These are phyloP conservation scores for Fusarium vanettenii DNA, from an alignment of 2,329 filamentous ascomycete genomes.

Conservation along the genomic window DNA sequence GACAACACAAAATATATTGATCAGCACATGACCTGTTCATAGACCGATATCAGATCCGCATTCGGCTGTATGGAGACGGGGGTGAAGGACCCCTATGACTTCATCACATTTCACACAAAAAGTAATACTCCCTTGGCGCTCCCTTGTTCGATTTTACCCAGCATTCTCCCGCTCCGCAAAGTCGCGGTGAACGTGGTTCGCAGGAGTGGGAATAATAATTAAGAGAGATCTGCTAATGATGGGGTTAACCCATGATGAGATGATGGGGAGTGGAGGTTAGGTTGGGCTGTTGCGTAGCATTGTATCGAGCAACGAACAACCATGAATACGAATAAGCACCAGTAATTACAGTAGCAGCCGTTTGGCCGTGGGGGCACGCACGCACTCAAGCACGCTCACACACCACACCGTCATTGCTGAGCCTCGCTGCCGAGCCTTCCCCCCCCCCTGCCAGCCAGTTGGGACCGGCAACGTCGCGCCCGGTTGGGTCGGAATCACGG, in stretches of 20 bases:
- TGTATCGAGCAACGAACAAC: constrained; percentile 7
- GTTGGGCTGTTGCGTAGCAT: constrained; percentile 9
- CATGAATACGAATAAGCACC: constrained; percentile 34
- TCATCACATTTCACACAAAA: constrained; percentile 35
- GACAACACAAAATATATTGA: neutral
- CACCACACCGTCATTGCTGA: constrained; percentile 25
- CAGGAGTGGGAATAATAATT: constrained; percentile 31
- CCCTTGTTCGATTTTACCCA: constrained; percentile 18
- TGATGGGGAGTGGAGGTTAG: constrained; percentile 32
- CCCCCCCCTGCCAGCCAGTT: constrained; percentile 28
- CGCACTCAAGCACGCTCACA: neutral
- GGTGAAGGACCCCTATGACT: constrained; percentile 46
- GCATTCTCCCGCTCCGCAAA: constrained; percentile 35
- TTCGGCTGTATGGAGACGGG: constrained; percentile 18
- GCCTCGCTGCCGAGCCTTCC: constrained; percentile 32
- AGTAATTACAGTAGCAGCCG: neutral
- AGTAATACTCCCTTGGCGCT: constrained; percentile 11
- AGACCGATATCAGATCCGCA: constrained; percentile 5
- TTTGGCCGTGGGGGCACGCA: constrained; percentile 13
- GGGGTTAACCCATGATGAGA: constrained; percentile 16
- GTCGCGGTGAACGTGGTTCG: constrained; percentile 36
- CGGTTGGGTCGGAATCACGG: constrained; percentile 20
- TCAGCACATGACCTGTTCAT: constrained; percentile 1
- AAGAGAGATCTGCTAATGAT: constrained; percentile 34
- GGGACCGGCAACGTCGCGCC: constrained; percentile 32